Evolutionary conservation across 345 rosid genomes (phyloP).

Genomic region (Eutrema heterophyllum): DNA sequence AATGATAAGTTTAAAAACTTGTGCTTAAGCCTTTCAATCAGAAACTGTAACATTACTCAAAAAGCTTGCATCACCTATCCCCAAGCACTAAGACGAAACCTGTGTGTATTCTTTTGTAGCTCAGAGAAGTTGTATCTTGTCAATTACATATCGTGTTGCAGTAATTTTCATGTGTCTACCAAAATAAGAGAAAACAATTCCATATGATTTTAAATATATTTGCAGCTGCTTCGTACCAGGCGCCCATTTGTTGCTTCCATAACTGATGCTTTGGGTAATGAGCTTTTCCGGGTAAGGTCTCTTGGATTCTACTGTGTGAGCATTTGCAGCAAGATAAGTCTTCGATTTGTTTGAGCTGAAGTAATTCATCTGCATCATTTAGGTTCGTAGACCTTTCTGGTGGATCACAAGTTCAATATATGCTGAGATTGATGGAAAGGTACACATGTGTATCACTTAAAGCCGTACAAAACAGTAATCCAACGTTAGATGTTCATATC

Average conservation of each 20-base stretch:
- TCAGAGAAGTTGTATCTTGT: not conserved
- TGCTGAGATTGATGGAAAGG: slow-evolving; percentile 86
- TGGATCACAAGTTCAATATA: slow-evolving; percentile 96
- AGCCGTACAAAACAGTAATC: not conserved
- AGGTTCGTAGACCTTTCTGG: slow-evolving; percentile 98
- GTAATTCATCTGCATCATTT: slow-evolving; percentile 23
- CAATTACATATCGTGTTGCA: not conserved
- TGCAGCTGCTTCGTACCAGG: slow-evolving; percentile 76
- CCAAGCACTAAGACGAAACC: not conserved
- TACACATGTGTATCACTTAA: slow-evolving; percentile 26
- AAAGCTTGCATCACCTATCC: not conserved
- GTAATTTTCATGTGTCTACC: not conserved
- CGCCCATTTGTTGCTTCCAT: slow-evolving; percentile 87
- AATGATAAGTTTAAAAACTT: not conserved
- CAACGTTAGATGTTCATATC: not conserved
- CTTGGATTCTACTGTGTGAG: slow-evolving; percentile 2
- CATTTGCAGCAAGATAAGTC: slow-evolving; percentile 2
- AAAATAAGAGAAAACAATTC: slow-evolving; percentile 2
- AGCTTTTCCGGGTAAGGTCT: slow-evolving; percentile 69
- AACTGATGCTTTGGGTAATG: slow-evolving; percentile 69
- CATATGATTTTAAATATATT: not conserved
- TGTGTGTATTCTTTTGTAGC: not conserved
- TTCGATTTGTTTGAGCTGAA: slow-evolving; percentile 25
- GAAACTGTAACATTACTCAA: not conserved
- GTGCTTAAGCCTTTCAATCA: not conserved